These are phyloP conservation scores for Fusarium sulawesiense DNA, from an alignment of 2,329 filamentous ascomycete genomes.

Conservation along the genomic window DNA sequence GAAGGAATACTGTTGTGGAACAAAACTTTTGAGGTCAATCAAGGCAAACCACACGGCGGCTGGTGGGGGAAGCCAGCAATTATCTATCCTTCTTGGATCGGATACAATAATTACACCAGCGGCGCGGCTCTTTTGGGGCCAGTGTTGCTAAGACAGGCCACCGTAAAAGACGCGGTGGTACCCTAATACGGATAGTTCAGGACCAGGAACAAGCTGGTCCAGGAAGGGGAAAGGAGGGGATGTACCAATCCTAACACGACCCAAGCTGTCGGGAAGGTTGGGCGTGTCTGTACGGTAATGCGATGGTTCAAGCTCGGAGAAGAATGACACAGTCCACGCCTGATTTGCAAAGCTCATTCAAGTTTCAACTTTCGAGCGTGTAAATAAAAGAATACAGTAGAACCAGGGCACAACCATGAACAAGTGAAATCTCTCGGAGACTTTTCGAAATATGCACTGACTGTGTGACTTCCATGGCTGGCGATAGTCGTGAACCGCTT, in stretches of 20 bases:
- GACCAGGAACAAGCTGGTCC: slow-evolving; percentile 45
- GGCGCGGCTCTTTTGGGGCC: slow-evolving; percentile 40
- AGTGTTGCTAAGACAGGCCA: slow-evolving; percentile 45
- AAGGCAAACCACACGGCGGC: slow-evolving; percentile 27
- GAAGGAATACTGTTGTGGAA: slow-evolving; percentile 24
- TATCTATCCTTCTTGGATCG: slow-evolving; percentile 44
- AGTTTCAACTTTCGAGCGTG: slow-evolving; percentile 19
- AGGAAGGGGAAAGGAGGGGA: slow-evolving; percentile 40
- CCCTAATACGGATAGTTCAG: slow-evolving; percentile 45
- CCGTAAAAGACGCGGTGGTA: slow-evolving; percentile 43
- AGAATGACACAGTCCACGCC: slow-evolving; percentile 35
- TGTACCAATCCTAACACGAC: slow-evolving; percentile 48
- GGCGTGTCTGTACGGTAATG: slow-evolving; percentile 10
- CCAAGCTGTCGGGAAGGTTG: slow-evolving; percentile 47
- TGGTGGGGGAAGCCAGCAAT: slow-evolving; percentile 40
- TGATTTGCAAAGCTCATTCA: slow-evolving; percentile 23
- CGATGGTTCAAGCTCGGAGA: slow-evolving; percentile 34
- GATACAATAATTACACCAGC: slow-evolving; percentile 46
- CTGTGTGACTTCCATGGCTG: background rate
- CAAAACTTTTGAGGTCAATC: slow-evolving; percentile 29
- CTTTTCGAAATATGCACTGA: slow-evolving; percentile 20
- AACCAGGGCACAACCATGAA: slow-evolving; percentile 13
- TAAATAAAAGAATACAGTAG: slow-evolving; percentile 19
- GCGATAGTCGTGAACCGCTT: slow-evolving; percentile 29
- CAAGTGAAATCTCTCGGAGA: slow-evolving; percentile 32